Conservation (phyloP, 1,139 yeast genomes). For the Debaryomycetaceae sp. region DNA sequence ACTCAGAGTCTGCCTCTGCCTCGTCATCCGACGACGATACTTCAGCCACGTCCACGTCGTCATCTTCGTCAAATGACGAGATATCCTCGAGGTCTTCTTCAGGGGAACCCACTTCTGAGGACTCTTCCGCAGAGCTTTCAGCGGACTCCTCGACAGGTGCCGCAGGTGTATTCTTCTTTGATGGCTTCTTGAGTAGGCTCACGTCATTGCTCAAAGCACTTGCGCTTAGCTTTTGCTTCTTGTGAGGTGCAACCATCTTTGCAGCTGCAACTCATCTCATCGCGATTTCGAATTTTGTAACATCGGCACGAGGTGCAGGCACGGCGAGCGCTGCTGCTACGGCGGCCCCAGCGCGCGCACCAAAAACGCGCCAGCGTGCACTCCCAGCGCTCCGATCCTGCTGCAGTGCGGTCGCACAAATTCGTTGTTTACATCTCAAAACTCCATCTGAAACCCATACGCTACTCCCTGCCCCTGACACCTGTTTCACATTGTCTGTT, state of each 20-base stretch:
- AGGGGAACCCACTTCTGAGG: slow-evolving; percentile 5
- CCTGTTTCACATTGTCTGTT: too few relatives aligned
- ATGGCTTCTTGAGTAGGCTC: slow-evolving; percentile 7
- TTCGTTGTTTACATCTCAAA: too few relatives aligned
- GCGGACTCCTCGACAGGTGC: slow-evolving; percentile 13
- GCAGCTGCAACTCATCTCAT: slow-evolving; percentile 1
- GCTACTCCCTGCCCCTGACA: too few relatives aligned
- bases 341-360: too few relatives aligned
- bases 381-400: too few relatives aligned
- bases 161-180: slow-evolving; percentile 15
- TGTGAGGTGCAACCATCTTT: slow-evolving; percentile 5
- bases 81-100: slow-evolving; percentile 10
- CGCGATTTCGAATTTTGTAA: too few relatives aligned
- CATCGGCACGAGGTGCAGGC: too few relatives aligned
- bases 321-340: too few relatives aligned
- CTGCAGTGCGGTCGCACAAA: too few relatives aligned
- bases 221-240: slow-evolving; percentile 8
- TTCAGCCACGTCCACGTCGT: slow-evolving; percentile 15
- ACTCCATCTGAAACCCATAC: too few relatives aligned
- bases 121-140: slow-evolving; percentile 8
- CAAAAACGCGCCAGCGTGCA: too few relatives aligned
- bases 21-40: slow-evolving; percentile 22
- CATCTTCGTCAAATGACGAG: slow-evolving; percentile 8
- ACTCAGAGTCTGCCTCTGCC: slow-evolving; percentile 16
- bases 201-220: slow-evolving; percentile 1